Conservation (phyloP, 2,329 filamentous ascomycete species). For the Curvularia sp. region DNA sequence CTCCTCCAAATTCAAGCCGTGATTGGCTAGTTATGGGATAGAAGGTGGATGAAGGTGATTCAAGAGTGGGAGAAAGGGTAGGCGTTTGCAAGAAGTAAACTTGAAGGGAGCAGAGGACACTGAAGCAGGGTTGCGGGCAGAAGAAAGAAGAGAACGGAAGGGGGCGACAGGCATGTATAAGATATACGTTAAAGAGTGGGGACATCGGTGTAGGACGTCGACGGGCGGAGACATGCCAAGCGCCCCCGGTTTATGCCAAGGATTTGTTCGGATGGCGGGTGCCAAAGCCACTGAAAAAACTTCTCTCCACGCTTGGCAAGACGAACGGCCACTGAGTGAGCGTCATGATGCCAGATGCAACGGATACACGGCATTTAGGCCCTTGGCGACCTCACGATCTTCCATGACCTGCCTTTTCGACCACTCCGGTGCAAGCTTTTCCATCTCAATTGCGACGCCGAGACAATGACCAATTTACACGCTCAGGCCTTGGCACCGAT, state of each 20-base stretch:
- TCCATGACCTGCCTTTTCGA: constrained; percentile 9
- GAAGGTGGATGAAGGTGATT: background rate
- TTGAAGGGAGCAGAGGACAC: background rate
- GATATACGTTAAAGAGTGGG: constrained; percentile 3
- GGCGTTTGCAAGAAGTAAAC: constrained; percentile 7
- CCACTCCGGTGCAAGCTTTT: background rate
- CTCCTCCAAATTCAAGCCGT: constrained; percentile 38
- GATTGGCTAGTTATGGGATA: constrained; percentile 29
- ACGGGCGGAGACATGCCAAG: constrained; percentile 10
- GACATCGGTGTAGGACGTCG: constrained; percentile 7
- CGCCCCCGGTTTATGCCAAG: constrained; percentile 7
- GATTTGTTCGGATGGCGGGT: constrained; percentile 1
- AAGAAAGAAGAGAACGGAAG: background rate
- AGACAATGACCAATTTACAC: constrained; percentile 4
- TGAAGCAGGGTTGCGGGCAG: background rate
- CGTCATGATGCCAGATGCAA: constrained; percentile 1
- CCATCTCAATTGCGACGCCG: background rate
- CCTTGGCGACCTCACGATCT: constrained; percentile 8
- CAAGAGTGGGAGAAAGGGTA: constrained; percentile 1
- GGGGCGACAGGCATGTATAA: background rate
- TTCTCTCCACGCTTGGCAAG: constrained; percentile 13
- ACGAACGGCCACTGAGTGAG: constrained; percentile 9
- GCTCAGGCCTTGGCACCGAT: background rate
- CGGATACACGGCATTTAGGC: constrained; percentile 12
- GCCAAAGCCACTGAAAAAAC: constrained; percentile 8